These are phyloP conservation scores for Spiraea crenata DNA, from an alignment of 331 rosid species.

Conservation along the genomic window DNA sequence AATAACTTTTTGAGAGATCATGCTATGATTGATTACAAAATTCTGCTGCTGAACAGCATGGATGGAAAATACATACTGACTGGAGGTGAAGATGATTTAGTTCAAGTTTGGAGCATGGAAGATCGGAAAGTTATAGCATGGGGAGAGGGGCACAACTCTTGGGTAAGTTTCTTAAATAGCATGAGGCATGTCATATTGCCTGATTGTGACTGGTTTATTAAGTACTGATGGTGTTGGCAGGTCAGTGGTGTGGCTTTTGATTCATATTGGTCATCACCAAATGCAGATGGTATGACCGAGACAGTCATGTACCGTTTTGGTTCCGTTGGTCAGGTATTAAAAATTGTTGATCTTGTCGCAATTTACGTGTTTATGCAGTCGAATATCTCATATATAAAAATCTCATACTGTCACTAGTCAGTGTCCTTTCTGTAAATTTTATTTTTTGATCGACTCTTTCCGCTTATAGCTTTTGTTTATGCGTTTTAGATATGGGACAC, in stretches of 20 bases:
- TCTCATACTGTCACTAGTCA: not conserved
- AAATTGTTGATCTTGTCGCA: conserved; percentile 2
- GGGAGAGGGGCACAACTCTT: conserved; percentile 99
- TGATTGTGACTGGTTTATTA: conserved; percentile 9
- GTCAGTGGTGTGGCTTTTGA: conserved; percentile 98
- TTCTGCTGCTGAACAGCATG: conserved; percentile 50
- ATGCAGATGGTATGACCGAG: conserved; percentile 68
- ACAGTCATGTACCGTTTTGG: conserved; percentile 85
- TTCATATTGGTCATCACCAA: conserved; percentile 93
- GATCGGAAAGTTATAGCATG: conserved; percentile 97
- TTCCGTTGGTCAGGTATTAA: conserved; percentile 93
- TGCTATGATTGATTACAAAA: conserved; percentile 11
- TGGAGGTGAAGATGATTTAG: conserved; percentile 99
- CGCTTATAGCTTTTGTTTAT: not conserved
- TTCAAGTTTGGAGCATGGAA: conserved; percentile 99
- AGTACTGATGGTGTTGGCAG: conserved; percentile 43
- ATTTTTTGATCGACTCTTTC: not conserved
- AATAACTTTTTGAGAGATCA: too few species aligned
- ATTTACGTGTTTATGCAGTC: conserved; percentile 5
- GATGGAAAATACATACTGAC: conserved; percentile 95
- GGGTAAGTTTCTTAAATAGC: conserved; percentile 58
- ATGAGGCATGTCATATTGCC: conserved; percentile 4
- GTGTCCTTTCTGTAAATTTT: not conserved
- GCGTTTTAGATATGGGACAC: not conserved
- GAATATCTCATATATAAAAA: not conserved